phyloP scores from a whole-genome alignment of 2,329 filamentous ascomycete species.

The Colletotrichum sp. region DNA sequence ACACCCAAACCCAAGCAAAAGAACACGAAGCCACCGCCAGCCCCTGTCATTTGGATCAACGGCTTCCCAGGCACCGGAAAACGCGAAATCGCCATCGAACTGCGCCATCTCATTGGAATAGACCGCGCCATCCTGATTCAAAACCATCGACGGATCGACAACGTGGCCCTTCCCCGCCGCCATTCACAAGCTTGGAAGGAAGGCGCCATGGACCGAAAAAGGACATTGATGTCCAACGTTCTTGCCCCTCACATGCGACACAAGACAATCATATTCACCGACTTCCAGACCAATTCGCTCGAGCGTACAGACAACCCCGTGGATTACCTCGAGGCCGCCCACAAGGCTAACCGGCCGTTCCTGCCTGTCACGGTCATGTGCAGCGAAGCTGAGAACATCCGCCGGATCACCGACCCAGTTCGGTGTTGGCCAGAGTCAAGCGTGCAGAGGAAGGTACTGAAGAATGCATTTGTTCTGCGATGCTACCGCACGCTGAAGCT shows the following conservation, averaged over 20 bases:
- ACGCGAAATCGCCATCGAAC: not conserved
- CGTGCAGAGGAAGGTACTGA: not conserved
- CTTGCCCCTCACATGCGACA: not conserved
- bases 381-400: not conserved
- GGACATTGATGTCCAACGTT: accelerated
- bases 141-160: not conserved
- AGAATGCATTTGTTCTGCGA: not conserved
- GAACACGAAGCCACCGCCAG: not conserved
- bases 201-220: not conserved
- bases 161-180: not conserved
- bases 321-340: not conserved
- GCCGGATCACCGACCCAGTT: not conserved
- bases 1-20: not conserved
- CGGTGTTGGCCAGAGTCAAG: not conserved
- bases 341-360: not conserved
- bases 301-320: not conserved
- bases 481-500: not conserved
- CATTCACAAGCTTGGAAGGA: not conserved
- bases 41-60: not conserved
- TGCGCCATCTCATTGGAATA: not conserved
- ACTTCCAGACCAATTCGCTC: not conserved
- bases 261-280: not conserved
- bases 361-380: not conserved
- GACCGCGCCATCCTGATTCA: not conserved
- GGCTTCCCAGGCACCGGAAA: not conserved